These are phyloP conservation scores for Fusarium abutilonis DNA, from an alignment of 2,329 filamentous ascomycete genomes.

Conservation along the genomic window DNA sequence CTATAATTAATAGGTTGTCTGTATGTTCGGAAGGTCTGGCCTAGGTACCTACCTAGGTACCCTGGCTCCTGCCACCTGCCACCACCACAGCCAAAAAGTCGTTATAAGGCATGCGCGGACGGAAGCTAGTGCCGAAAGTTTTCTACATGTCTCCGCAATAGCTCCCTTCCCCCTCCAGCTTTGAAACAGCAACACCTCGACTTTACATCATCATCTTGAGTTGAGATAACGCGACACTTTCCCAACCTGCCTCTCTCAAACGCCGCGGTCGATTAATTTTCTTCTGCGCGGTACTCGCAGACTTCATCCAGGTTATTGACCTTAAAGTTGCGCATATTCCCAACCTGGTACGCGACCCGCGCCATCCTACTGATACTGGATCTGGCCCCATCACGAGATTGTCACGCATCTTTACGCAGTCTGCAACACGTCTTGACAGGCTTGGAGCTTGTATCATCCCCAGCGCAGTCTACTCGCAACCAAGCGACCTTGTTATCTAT, in stretches of 20 bases:
- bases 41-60: constrained; percentile 1
- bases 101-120: constrained; percentile 29
- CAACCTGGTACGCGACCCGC: constrained; percentile 31
- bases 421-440: neutral
- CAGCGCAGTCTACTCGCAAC: neutral
- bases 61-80: constrained; percentile 34
- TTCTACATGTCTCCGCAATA: constrained; percentile 34
- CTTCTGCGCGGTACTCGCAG: neutral
- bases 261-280: neutral
- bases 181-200: constrained; percentile 21
- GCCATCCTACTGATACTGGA: constrained; percentile 22
- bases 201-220: constrained; percentile 40
- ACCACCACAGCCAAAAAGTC: constrained; percentile 18
- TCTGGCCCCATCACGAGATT: constrained; percentile 11
- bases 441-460: neutral
- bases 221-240: neutral
- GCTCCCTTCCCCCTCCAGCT: constrained; percentile 28
- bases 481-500: neutral
- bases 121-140: constrained; percentile 39
- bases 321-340: constrained; percentile 10
- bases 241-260: neutral
- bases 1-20: too few species aligned
- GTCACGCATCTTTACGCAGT: constrained; percentile 14
- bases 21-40: too few species aligned
- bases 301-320: neutral